A percentile compares a stretch with the other conserved stretches of the same genome.
phyloP scores from a whole-genome alignment of 1,284 basidiomycete genomes.

The Wolfiporia cocos region DNA sequence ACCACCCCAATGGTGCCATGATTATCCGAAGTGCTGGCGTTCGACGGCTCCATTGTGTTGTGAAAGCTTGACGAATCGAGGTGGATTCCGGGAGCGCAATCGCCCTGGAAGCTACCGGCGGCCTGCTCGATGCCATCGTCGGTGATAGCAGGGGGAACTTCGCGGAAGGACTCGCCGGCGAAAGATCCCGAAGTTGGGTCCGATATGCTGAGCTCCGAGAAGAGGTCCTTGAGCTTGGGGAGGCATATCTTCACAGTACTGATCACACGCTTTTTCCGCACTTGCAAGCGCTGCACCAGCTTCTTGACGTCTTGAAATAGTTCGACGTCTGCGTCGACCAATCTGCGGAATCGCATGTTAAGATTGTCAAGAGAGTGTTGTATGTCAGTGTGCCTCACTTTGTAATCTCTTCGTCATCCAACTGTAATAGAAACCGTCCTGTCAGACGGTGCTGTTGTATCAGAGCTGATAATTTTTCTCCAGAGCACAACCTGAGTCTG shows the following conservation, averaged over 20 bases:
- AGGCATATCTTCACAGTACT: background rate
- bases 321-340: background rate
- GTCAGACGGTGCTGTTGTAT: background rate
- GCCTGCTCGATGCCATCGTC: no score
- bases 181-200: no score
- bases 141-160: no score
- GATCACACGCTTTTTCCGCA: background rate
- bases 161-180: no score
- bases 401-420: background rate
- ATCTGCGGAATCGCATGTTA: background rate
- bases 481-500: background rate
- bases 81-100: no score
- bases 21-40: no score
- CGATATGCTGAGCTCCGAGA: no score
- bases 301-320: background rate
- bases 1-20: no score
- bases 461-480: background rate
- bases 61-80: no score
- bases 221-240: background rate
- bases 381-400: background rate
- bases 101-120: no score
- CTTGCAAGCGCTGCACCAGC: background rate
- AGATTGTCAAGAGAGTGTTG: no score
- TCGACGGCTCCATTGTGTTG: no score
- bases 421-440: background rate